Evolutionary conservation across 805 yeast species (phyloP), one percentile per base, ranked within the genome.

Genomic region (Yarrowia porcina): DNA sequence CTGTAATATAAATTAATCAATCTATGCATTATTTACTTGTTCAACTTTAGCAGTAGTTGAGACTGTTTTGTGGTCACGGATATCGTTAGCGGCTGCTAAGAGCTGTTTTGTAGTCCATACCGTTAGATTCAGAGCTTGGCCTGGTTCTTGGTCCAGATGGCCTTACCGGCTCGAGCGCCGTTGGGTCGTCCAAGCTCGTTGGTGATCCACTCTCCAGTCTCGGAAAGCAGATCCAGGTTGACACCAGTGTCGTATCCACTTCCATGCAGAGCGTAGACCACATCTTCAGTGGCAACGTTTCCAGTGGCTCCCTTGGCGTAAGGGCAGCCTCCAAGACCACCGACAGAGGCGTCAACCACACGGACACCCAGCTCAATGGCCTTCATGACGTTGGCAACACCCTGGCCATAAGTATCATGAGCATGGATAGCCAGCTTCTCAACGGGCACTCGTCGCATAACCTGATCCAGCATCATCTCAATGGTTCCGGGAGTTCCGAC

Each of bases 281-380:
- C 70, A 44, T 72, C 74, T 54, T 72, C 75, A 8, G 75, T 71
- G 5, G 74, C 67, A 12, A 70, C 73, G 45, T 71, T 72, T 4
- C 75, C 75, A 8, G 70, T 68, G 5, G 75, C 73, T 3, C 75
- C 74, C 52, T 71, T 71, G 23, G 75, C 73, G 49, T 69, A 72
- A 3, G 75, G 75, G 45, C 75, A 72, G n/a, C 75, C 75, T 20
- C 75, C 75, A 7, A 72, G 70, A 2, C 74, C 74, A 11, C 69
- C 73, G 4, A 70, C 72, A 9, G 71, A 69, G 42, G 71, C 64
- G 59, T 72, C 75, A 5, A 72, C 69, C 1, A 68, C 68, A 25
- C 72, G 59, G 23, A 72, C 61, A 10, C 75, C 75, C 69, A 69
- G 65, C 13, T 69, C 70, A 17, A 72, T 68, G 1, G 75, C 73